A percentile compares a stretch with the other conserved stretches of the same genome.
Conservation (phyloP, 257 asterid species). For the Solanum raphanifolium region DNA sequence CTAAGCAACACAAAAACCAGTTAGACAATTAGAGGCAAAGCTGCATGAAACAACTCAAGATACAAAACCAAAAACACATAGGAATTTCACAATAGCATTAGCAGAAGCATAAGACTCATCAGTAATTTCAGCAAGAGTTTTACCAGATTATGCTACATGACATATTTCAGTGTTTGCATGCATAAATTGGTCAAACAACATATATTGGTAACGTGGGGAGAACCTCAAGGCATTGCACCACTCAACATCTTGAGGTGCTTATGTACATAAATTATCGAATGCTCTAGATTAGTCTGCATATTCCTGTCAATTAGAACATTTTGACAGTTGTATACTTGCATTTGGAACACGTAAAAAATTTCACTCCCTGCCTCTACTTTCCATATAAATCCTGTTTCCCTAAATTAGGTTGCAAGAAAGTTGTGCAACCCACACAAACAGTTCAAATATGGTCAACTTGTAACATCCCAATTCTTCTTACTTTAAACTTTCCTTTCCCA, state of each 20-base stretch:
- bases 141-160: background rate
- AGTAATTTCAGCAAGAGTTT: background rate
- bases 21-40: background rate
- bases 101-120: background rate
- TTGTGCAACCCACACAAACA: background rate
- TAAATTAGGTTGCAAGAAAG: background rate
- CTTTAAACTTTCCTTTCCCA: background rate
- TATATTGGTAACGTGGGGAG: background rate
- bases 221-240: background rate
- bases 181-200: background rate
- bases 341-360: background rate
- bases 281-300: background rate
- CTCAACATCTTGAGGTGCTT: background rate
- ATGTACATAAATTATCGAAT: background rate
- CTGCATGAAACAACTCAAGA: background rate
- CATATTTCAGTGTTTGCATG: background rate
- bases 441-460: background rate
- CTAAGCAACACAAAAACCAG: conserved; percentile 4
- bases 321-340: background rate
- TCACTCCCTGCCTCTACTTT: background rate
- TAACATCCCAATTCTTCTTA: background rate
- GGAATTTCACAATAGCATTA: background rate
- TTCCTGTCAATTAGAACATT: background rate
- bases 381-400: background rate
- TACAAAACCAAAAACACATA: background rate